Conservation (phyloP, 1,139 yeast genomes). For the Scheffersomyces insectosa region DNA sequence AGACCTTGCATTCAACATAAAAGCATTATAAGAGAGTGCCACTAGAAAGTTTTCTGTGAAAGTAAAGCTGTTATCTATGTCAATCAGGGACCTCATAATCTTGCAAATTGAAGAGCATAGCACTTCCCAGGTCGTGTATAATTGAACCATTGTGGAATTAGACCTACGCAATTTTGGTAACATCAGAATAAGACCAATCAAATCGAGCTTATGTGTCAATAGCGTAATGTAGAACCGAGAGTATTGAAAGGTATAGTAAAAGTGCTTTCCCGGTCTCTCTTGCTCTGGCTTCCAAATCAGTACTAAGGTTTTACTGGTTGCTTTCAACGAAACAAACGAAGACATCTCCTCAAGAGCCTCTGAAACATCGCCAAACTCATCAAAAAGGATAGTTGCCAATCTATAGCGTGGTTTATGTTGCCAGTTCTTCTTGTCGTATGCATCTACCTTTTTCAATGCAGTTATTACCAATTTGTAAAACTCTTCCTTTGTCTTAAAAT, state of each 20-base stretch:
- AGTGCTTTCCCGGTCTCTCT: conserved; percentile 93
- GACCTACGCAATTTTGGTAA: conserved; percentile 74
- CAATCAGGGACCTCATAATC: conserved; percentile 47
- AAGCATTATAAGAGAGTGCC: conserved; percentile 47
- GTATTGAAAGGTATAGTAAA: conserved; percentile 73
- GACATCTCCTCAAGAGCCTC: conserved; percentile 68
- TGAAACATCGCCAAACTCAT: conserved; percentile 51
- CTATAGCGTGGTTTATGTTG: conserved; percentile 83
- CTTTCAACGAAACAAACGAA: conserved; percentile 61
- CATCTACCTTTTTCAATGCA: conserved; percentile 38
- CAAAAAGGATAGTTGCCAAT: conserved; percentile 62
- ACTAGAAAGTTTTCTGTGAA: conserved; percentile 58
- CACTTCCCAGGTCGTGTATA: conserved; percentile 67
- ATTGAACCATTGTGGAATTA: conserved; percentile 69
- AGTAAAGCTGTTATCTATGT: conserved; percentile 49
- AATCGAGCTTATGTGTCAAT: conserved; percentile 54
- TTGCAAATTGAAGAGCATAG: conserved; percentile 48
- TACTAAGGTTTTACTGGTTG: conserved; percentile 70
- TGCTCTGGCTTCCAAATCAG: conserved; percentile 92
- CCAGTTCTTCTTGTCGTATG: conserved; percentile 83
- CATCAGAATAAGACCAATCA: conserved; percentile 58
- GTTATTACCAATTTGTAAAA: conserved; percentile 25
- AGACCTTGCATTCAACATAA: conserved; percentile 38
- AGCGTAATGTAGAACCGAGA: conserved; percentile 63
- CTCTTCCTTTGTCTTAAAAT: conserved; percentile 20